Evolutionary conservation across 2,329 filamentous ascomycete genomes (phyloP), one percentile per base, ranked within the genome.

Genomic region (Davidsoniella eucalypti): DNA sequence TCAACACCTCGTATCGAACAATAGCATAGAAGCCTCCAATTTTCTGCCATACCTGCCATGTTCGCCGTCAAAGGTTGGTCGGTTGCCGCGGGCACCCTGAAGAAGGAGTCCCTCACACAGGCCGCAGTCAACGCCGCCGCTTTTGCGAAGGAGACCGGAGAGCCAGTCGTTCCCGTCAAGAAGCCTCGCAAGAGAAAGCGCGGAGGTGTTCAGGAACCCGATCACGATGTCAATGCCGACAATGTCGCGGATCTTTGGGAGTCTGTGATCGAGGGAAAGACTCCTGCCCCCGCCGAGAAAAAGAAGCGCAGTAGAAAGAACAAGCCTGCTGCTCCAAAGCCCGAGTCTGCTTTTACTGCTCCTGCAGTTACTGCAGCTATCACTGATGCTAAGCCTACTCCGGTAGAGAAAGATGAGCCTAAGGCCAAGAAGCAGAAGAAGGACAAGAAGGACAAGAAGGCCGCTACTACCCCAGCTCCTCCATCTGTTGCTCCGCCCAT

Each of bases 51-150:
- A 41, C 40, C 48, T 49, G 56, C 44, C 51, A 90, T 96, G 90
- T 96, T 96, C 64, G 82, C 87, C 8, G 88, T 96, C 26, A 84
- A 85, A 60, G 92, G 92, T 57, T 95, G 90, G 88, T 86, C 86
- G 38, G 72, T 95, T 36, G 78, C 85, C 51, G 74, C 81, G 54
- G 76, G 79, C 56, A 69, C 68, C 48, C 75, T 93, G 55, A 87
- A 86, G 65, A 66, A 77, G 26, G 86, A 94, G 65, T 73, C 69
- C 54, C 53, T 56, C 9, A 51, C 49, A 14, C 51, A 52, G 8
- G 47, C 42, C 23, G 46, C 53, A 16, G 41, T 26, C 12, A 51
- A 37, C 26, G 56, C 62, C 7, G 60, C 58, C 44, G 58, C 58
- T 29, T 62, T 60, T 21, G 57, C 60, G 18, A 58, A 65, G 2